Conservation (phyloP, 768 basidiomycete species). For the Infundibulicybe gibba region DNA sequence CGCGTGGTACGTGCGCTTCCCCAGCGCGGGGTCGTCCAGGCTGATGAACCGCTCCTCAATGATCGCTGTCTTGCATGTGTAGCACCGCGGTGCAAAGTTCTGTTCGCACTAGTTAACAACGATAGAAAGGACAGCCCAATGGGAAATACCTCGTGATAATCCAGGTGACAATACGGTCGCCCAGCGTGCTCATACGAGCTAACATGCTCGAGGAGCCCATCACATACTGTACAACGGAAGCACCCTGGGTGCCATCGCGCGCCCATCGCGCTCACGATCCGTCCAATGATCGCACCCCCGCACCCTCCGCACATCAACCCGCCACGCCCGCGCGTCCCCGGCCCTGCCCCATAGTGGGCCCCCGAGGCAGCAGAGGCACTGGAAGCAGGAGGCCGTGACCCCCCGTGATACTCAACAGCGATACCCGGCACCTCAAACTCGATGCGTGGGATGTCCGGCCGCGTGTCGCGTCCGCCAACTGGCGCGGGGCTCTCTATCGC, state of each 20-base stretch:
- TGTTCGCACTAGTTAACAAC: slow-evolving; percentile 23
- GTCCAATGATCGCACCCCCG: slow-evolving; percentile 72
- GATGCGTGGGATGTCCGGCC: neutral
- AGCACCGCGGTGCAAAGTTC: slow-evolving; percentile 90
- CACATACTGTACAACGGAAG: slow-evolving; percentile 78
- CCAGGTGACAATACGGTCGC: slow-evolving; percentile 87
- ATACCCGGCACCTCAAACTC: slow-evolving; percentile 38
- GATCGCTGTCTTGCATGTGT: slow-evolving; percentile 92
- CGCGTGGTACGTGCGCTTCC: slow-evolving; percentile 87
- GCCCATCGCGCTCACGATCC: slow-evolving; percentile 86
- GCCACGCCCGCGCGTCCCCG: slow-evolving; percentile 18
- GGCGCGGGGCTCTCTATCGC: slow-evolving; percentile 33
- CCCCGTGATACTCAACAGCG: neutral
- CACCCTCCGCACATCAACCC: slow-evolving; percentile 80
- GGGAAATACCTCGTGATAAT: slow-evolving; percentile 86
- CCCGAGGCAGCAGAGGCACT: neutral
- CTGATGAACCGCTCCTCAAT: slow-evolving; percentile 97
- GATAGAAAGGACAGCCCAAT: slow-evolving; percentile 8
- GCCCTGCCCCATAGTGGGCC: slow-evolving; percentile 3
- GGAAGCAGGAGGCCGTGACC: no score
- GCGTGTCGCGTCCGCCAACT: slow-evolving; percentile 15
- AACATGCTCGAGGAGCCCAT: slow-evolving; percentile 84
- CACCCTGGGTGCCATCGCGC: slow-evolving; percentile 94
- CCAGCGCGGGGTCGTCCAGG: slow-evolving; percentile 82
- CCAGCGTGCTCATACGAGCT: slow-evolving; percentile 90